Evolutionary conservation across 768 basidiomycete species (phyloP), one percentile per base, ranked within the genome.

Genomic region (Tulasnella sp.): DNA sequence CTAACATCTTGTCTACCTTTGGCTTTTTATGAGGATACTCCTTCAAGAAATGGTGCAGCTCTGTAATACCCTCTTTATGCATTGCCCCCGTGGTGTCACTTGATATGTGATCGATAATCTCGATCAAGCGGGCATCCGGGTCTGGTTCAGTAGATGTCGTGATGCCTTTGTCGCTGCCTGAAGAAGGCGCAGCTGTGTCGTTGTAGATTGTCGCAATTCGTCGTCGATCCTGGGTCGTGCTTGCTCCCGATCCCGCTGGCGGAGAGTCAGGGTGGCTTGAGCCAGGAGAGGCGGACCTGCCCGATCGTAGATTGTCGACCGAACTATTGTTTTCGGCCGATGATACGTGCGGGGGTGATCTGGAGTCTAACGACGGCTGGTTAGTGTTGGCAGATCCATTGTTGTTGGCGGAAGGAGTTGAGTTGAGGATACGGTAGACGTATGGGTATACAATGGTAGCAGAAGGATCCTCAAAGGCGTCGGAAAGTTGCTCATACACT

Each of bases 371-470:
- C n/a, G n/a, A n/a, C n/a, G n/a, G n/a, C n/a, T n/a, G n/a, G n/a
- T n/a, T n/a, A n/a, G n/a, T n/a, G n/a, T n/a, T n/a, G n/a, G n/a
- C n/a, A n/a, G n/a, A n/a, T n/a, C n/a, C n/a, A n/a, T n/a, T n/a
- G n/a, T n/a, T n/a, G n/a, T n/a, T n/a, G n/a, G n/a, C n/a, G n/a
- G 49, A 41, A 10, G 49, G 25, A 13, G 45, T 45, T 15, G 56
- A 52, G 60, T 91, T 91, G 24, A 92, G 70, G 52, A 92, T 90
- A 29, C 89, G 78, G 63, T 88, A 90, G 37, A 95, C 89, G 59
- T 93, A 95, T 27, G 89, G 88, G 63, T 93, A 93, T 16, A 93
- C 90, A 57, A 92, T 92, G 6, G 88, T 90, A n/a, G 86, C 88
- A 5, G 90, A 92, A n/a, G 90, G 85, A 62, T 91, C 88, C 58